Conservation (phyloP, 805 yeast genomes). For the Suhomyces xylopsoci region DNA sequence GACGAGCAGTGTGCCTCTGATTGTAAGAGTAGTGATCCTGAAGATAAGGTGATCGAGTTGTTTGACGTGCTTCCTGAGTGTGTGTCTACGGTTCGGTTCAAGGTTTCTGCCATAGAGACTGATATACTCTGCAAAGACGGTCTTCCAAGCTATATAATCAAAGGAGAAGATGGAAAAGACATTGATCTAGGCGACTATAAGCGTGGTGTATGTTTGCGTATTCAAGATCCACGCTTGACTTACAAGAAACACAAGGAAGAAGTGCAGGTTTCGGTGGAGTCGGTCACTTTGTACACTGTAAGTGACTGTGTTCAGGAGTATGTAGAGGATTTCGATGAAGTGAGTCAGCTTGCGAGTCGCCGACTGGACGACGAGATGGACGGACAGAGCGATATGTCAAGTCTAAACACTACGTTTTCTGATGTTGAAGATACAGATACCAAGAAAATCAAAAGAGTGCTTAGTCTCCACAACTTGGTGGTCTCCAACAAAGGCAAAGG, state of each 20-base stretch:
- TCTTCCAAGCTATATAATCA: slow-evolving; percentile 32
- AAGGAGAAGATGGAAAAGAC: slow-evolving; percentile 20
- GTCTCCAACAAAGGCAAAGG: slow-evolving; percentile 19
- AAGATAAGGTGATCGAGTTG: slow-evolving; percentile 17
- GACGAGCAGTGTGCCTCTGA: neutral
- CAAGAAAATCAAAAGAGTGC: slow-evolving; percentile 32
- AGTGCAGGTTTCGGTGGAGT: slow-evolving; percentile 16
- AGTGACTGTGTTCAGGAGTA: slow-evolving; percentile 40
- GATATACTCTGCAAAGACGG: slow-evolving; percentile 41
- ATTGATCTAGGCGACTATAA: slow-evolving; percentile 35
- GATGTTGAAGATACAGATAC: slow-evolving; percentile 14
- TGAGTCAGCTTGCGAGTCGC: slow-evolving; percentile 19
- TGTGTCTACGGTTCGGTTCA: slow-evolving; percentile 24
- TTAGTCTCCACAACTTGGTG: slow-evolving; percentile 23
- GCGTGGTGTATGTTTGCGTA: slow-evolving; percentile 34
- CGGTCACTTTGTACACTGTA: slow-evolving; percentile 32
- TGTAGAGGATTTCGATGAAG: slow-evolving; percentile 29
- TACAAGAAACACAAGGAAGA: slow-evolving; percentile 23
- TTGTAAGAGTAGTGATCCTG: neutral
- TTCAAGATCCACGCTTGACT: slow-evolving; percentile 18
- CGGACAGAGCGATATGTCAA: slow-evolving; percentile 26
- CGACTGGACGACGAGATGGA: slow-evolving; percentile 16
- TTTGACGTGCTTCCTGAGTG: slow-evolving; percentile 30
- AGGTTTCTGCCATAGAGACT: slow-evolving; percentile 25
- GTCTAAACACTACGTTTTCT: slow-evolving; percentile 23